phyloP scores from a whole-genome alignment of 192 early-diverging fungal genomes.

The Linnemannia exigua region DNA sequence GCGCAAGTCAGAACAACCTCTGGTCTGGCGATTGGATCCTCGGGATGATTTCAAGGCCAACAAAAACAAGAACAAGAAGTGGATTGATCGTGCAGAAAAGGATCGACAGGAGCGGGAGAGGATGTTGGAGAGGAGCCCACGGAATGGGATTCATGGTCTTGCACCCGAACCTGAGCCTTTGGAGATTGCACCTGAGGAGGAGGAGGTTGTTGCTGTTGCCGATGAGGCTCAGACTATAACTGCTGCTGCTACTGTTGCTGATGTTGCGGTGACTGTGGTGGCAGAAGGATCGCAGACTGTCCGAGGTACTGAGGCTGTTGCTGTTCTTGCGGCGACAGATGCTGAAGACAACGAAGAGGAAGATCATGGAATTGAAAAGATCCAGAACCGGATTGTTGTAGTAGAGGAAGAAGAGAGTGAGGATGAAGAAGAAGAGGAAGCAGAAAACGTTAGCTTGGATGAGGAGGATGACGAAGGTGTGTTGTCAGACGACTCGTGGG shows the following conservation, averaged over 20 bases:
- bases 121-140: constrained; percentile 17
- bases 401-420: not conserved
- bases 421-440: constrained; percentile 15
- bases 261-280: not conserved
- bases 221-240: not conserved
- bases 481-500: constrained; percentile 48
- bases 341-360: not conserved
- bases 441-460: not conserved
- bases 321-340: not conserved
- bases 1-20: constrained; percentile 35
- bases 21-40: constrained; percentile 47
- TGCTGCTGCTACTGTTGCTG: no score
- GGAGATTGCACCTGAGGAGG: not conserved
- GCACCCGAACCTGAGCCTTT: constrained; percentile 6
- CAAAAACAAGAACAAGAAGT: constrained; percentile 44
- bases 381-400: not conserved
- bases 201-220: not conserved
- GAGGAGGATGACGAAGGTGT: constrained; percentile 14
- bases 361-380: constrained; percentile 17
- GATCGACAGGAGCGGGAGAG: constrained; percentile 7
- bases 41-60: constrained; percentile 47
- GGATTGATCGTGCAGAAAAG: constrained; percentile 1
- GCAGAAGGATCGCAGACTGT: not conserved
- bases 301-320: not conserved
- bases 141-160: constrained; percentile 31